Conservation (phyloP, 192 early-diverging fungal genomes). For the Phlyctochytrium planicorne region DNA sequence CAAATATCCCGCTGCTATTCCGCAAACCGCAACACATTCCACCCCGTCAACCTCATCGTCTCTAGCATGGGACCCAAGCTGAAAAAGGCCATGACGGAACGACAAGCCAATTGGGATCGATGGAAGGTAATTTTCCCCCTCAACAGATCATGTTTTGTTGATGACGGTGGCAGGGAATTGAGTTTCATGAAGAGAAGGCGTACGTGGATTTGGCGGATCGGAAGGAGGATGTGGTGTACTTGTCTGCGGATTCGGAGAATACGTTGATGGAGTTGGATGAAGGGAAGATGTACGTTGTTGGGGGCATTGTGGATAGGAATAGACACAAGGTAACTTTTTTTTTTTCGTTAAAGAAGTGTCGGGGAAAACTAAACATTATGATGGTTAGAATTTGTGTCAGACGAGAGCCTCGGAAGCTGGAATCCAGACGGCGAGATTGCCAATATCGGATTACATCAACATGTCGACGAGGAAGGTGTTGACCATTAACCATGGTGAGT, state of each 20-base stretch:
- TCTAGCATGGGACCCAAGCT: constrained; percentile 49
- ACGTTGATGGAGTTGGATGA: constrained; percentile 66
- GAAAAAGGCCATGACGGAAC: neutral
- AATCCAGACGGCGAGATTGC: constrained; percentile 74
- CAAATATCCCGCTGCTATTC: constrained; percentile 79
- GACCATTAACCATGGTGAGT: constrained; percentile 82
- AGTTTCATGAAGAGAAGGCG: neutral
- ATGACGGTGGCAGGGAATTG: constrained; percentile 2
- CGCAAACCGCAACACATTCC: constrained; percentile 55
- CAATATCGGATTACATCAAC: constrained; percentile 81
- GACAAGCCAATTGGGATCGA: constrained; percentile 29
- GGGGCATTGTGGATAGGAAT: constrained; percentile 95
- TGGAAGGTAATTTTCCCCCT: constrained; percentile 52
- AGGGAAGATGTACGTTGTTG: constrained; percentile 83
- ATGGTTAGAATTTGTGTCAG: constrained; percentile 63
- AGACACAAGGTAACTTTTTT: constrained; percentile 59
- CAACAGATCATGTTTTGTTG: neutral
- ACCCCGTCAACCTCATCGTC: constrained; percentile 56
- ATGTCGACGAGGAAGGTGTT: constrained; percentile 80
- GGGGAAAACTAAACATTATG: constrained; percentile 4
- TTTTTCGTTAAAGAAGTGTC: constrained; percentile 11
- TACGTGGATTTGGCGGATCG: constrained; percentile 9
- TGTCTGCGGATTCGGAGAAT: constrained; percentile 86
- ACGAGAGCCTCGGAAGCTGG: constrained; percentile 74
- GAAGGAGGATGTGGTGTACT: constrained; percentile 73